A percentile compares a stretch with the other conserved stretches of the same genome.
Conservation (phyloP, 2,329 filamentous ascomycete genomes). For the Xylariomycetidae sp. region DNA sequence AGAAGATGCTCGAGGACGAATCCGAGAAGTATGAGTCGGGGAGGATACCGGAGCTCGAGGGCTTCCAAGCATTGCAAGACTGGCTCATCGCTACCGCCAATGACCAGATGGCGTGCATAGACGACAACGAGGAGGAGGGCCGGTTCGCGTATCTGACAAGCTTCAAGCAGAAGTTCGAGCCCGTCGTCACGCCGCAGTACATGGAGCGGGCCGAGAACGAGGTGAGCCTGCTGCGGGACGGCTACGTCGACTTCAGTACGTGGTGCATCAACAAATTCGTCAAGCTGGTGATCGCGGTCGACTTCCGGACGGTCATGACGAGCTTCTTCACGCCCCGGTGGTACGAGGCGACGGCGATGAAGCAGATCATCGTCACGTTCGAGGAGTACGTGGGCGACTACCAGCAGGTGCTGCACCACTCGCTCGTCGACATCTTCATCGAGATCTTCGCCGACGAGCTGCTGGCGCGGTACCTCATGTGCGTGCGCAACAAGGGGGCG, state of each 20-base stretch:
- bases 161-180: conserved; percentile 79
- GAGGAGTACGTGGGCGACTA: conserved; percentile 94
- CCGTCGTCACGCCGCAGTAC: conserved; percentile 76
- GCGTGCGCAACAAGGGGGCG: conserved; percentile 83
- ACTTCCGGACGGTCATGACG: conserved; percentile 77
- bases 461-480: conserved; percentile 76
- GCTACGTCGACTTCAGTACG: conserved; percentile 91
- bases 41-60: conserved; percentile 52
- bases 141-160: conserved; percentile 78
- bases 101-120: conserved; percentile 97
- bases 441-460: conserved; percentile 92
- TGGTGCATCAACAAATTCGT: conserved; percentile 89
- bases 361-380: conserved; percentile 89
- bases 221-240: conserved; percentile 72
- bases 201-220: conserved; percentile 70
- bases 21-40: conserved; percentile 64
- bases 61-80: conserved; percentile 80
- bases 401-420: conserved; percentile 75
- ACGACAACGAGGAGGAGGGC: conserved; percentile 76
- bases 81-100: conserved; percentile 97
- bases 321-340: conserved; percentile 89
- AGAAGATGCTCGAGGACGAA: conserved; percentile 84
- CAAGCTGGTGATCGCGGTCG: conserved; percentile 80
- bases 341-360: conserved; percentile 84
- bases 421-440: conserved; percentile 83